Evolutionary conservation across 1,284 basidiomycete species (phyloP).

Genomic region (Omphalotus olearius): DNA sequence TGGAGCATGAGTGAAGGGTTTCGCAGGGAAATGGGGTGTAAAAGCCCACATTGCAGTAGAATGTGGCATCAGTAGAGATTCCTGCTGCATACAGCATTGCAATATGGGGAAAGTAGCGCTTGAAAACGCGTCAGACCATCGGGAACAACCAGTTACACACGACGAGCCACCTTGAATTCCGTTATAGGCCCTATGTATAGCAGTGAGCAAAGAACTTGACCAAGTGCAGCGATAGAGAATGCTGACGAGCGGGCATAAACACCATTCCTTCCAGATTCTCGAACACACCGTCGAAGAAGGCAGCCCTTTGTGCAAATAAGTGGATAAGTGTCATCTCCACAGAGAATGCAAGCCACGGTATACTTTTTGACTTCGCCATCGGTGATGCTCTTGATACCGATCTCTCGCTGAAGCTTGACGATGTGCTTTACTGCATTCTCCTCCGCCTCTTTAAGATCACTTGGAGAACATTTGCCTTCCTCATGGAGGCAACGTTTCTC

Average conservation of each 20-base stretch:
- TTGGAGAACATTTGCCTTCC: conserved; percentile 32
- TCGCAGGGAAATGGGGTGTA: neutral
- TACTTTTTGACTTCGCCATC: conserved; percentile 57
- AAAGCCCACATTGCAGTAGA: conserved; percentile 44
- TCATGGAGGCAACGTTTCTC: conserved; percentile 41
- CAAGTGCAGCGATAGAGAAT: conserved; percentile 1
- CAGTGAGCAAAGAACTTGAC: conserved; percentile 7
- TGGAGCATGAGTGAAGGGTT: conserved; percentile 5
- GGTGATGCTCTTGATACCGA: conserved; percentile 52
- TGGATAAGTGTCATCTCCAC: conserved; percentile 5
- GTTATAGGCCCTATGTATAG: conserved; percentile 31
- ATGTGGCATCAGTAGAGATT: conserved; percentile 39
- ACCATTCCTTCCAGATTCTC: conserved; percentile 63
- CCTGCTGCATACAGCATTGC: conserved; percentile 36
- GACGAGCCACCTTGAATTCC: conserved; percentile 34
- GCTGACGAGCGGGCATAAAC: conserved; percentile 44
- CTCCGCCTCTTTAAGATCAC: conserved; percentile 44
- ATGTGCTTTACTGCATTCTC: conserved; percentile 50
- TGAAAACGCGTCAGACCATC: conserved; percentile 1
- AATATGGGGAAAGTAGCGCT: conserved; percentile 49
- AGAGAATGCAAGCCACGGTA: conserved; percentile 1
- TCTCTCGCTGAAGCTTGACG: conserved; percentile 45
- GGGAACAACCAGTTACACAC: neutral
- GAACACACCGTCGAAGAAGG: conserved; percentile 59
- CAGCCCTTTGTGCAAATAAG: conserved; percentile 31